A percentile compares a stretch with the other conserved stretches of the same genome.
These are phyloP conservation scores for Apiospora malaysiana DNA, from an alignment of 2,329 filamentous ascomycete species.

Conservation along the genomic window DNA sequence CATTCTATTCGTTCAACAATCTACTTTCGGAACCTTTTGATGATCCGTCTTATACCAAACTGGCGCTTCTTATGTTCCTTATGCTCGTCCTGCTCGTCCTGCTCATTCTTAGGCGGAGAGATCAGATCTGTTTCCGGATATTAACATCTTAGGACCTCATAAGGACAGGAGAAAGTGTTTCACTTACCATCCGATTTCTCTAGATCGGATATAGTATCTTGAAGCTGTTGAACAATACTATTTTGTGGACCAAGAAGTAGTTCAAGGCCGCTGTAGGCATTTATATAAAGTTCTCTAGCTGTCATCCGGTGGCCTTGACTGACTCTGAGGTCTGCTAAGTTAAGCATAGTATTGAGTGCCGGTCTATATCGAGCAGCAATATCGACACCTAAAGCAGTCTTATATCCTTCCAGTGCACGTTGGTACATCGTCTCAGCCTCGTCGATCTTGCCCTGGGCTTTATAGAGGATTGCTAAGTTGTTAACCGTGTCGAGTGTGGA, in stretches of 20 bases:
- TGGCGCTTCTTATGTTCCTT: background rate
- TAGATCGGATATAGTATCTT: background rate
- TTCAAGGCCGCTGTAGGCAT: background rate
- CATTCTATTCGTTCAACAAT: background rate
- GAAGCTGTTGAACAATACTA: background rate
- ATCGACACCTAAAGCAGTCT: slow-evolving; percentile 10
- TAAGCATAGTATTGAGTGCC: slow-evolving; percentile 8
- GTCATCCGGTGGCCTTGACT: background rate
- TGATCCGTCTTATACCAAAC: background rate
- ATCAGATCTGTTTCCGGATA: background rate
- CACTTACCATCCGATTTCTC: background rate
- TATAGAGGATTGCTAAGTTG: slow-evolving; percentile 31
- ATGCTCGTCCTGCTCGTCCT: background rate
- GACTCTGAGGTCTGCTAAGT: background rate
- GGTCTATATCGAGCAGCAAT: background rate
- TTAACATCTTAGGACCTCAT: background rate
- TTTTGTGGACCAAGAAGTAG: background rate
- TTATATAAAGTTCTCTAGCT: background rate
- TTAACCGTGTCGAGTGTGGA: slow-evolving; percentile 26
- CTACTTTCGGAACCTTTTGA: background rate
- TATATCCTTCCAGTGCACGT: slow-evolving; percentile 36
- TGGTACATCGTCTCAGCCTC: slow-evolving; percentile 38
- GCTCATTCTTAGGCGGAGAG: background rate
- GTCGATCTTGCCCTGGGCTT: slow-evolving; percentile 31
- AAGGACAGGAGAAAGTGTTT: background rate